Percentiles rank a stretch among this genome's conserved stretches.
Evolutionary conservation across 1,284 basidiomycete genomes (phyloP).

Genomic region (Boletus smithii): DNA sequence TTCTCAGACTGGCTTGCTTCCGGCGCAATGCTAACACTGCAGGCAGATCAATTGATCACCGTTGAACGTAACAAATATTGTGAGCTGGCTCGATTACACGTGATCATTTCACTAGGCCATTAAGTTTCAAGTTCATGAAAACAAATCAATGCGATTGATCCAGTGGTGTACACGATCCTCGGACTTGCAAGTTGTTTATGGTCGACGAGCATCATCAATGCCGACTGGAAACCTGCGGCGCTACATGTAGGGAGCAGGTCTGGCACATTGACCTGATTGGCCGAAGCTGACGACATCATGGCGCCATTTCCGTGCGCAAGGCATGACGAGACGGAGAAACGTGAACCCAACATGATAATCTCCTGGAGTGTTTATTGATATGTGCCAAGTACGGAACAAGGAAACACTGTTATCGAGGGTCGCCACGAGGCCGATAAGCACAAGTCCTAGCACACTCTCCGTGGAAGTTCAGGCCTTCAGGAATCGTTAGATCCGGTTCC

Average conservation of each 20-base stretch:
- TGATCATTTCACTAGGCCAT: neutral
- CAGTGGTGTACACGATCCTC: no score
- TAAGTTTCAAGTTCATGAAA: neutral
- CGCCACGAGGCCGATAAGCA: neutral
- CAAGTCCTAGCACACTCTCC: neutral
- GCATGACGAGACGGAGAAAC: neutral
- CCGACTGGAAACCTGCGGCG: neutral
- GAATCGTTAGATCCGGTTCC: neutral
- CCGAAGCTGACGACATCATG: neutral
- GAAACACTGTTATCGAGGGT: neutral
- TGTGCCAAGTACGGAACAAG: neutral
- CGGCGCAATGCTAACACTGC: no score
- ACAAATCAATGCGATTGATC: no score
- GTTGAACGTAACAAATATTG: neutral
- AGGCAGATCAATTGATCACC: neutral
- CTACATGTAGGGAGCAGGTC: neutral
- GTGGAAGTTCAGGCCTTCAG: no score
- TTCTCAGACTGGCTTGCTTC: no score
- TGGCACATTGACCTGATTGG: neutral
- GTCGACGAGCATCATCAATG: no score
- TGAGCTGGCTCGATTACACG: neutral
- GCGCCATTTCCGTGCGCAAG: neutral
- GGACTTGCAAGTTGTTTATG: neutral
- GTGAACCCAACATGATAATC: no score
- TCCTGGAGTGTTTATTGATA: no score